Evolutionary conservation across 2,329 filamentous ascomycete genomes (phyloP), one percentile per base, ranked within the genome.

Genomic region (Pestalotiopsis sp.): DNA sequence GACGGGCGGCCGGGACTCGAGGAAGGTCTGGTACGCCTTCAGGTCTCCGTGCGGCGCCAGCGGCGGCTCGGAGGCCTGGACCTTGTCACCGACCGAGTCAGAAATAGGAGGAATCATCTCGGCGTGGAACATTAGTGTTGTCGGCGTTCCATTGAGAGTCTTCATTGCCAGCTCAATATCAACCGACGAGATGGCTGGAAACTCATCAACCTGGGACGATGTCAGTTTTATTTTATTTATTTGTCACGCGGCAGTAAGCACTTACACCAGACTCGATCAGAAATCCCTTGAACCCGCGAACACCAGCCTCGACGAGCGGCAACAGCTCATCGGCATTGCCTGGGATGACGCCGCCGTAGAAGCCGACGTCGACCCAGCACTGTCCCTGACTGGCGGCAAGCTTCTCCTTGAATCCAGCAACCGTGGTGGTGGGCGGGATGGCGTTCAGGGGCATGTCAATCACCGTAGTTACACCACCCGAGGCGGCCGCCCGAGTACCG

Each of bases 341-440:
- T 3, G 96, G 96, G 61, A 99, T 90, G 52, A 98, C 89, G 39
- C 96, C 96, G 30, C 96, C 96, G 77, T 98, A 98, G 80, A 99
- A 98, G 38, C 94, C 96, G n/a, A 98, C 94, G 75, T 98, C 96
- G 30, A 98, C 94, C 95, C 95, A 99, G 81, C 95, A 97, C 81
- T 98, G 92, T 40, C 92, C 94, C 69, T 88, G 81, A 55, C 94
- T 94, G 26, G 96, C 96, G 35, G 88, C 87, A 60, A 97, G 84
- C 84, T 99, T 99, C 82, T 94, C 92, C 70, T 91, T 85, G 72
- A 99, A 87, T 6, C 92, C 93, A 20, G 85, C 84, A 3, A 98
- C 86, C 0, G 95, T 98, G 10, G 95, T 98, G 0, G 96, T 99
- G 0, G 96, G 96, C 44, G 96, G 96, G 66, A 99, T 97, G 62